A percentile compares a stretch with the other conserved stretches of the same genome.
phyloP scores from a whole-genome alignment of 2,329 filamentous ascomycete species.

The Juglanconis sp. region DNA sequence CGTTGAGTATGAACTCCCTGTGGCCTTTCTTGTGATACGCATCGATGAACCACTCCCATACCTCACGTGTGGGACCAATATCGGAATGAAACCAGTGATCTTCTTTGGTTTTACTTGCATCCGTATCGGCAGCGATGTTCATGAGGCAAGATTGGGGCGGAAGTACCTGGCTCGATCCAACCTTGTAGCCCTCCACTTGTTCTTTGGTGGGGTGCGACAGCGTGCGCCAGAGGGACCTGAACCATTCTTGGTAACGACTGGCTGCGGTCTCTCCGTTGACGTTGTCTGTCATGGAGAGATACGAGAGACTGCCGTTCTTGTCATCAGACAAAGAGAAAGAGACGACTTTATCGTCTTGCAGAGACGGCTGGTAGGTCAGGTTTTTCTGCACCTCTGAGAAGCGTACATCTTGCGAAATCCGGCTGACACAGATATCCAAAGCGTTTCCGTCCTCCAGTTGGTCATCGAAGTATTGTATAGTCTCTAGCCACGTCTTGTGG shows the following conservation, averaged over 20 bases:
- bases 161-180: background rate
- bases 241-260: slow-evolving; percentile 1
- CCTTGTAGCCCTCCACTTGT: background rate
- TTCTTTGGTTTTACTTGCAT: background rate
- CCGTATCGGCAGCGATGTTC: background rate
- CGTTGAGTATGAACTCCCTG: background rate
- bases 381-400: background rate
- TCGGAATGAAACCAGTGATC: background rate
- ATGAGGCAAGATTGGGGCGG: background rate
- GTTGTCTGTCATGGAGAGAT: slow-evolving; percentile 2
- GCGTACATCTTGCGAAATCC: background rate
- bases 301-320: background rate
- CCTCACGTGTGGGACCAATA: slow-evolving; percentile 1
- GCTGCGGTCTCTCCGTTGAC: background rate
- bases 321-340: background rate
- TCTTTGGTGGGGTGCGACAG: background rate
- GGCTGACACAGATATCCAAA: slow-evolving; percentile 1
- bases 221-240: slow-evolving; percentile 5
- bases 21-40: background rate
- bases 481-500: slow-evolving; percentile 5
- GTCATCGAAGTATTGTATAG: slow-evolving; percentile 1
- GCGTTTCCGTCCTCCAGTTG: background rate
- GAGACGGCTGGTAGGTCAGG: background rate
- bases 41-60: slow-evolving; percentile 1
- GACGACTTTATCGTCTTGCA: background rate